Evolutionary conservation across 1,284 basidiomycete genomes (phyloP), one percentile per base, ranked within the genome.

Genomic region (Trametes pubescens): DNA sequence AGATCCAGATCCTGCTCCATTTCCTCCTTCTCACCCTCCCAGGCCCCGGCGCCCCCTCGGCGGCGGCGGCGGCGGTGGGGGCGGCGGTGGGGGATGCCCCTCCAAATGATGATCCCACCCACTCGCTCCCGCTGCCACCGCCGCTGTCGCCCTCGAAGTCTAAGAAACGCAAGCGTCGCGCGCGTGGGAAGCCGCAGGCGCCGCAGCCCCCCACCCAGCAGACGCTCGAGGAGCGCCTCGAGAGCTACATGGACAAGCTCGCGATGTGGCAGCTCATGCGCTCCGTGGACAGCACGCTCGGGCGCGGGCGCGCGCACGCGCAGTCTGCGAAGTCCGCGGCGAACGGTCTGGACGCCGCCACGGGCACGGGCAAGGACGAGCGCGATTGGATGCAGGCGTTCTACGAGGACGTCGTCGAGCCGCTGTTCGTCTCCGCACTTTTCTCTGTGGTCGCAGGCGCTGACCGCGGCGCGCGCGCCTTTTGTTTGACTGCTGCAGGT

Each of bases 341-440:
- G 32, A 72, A 74, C 37, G 60, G 53, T 22, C 71, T 71, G 46
- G 66, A 64, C 7, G 71, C 71, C 44, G 64, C 60, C 32, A 68
- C 66, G 60, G 53, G 34, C 32, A 68, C 66, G 60, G 53, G 34
- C 5, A 38, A 51, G 37, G 80, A 82, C 24, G 81, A 84, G 43
- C 79, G 82, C 2, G 90, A 93, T 70, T 92, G 91, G 90, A 88
- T 86, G 77, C 90, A 92, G 71, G 63, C 71, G 0, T 92, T 92
- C 70, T 89, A 81, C 65, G 84, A 88, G 70, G 83, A 87, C 40
- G 70, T 89, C 51, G 85, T 92, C 16, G 87, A 90, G 69, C 81
- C 79, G 43, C 77, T 82, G 91, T 92, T 70, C 66, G 86, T 79
- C 26, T 54, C 47, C 21, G 37, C 54, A 40, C 37, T 21, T 43